Base-by-base conservation (phyloP, 2,329 filamentous ascomycete species). In the Lecanicillium sp. region DNA sequence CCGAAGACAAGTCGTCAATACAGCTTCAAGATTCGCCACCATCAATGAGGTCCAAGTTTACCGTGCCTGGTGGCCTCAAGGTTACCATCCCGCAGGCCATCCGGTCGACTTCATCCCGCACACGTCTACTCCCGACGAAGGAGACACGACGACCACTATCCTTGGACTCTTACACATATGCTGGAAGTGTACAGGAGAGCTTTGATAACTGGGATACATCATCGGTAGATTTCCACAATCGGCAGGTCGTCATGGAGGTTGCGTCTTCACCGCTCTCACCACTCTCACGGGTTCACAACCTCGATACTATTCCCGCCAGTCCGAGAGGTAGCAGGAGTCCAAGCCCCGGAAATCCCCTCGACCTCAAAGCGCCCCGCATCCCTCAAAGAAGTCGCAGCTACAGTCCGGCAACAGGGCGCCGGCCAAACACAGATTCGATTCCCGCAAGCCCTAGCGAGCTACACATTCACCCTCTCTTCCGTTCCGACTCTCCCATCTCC, bases 141-240 rank as follows among this genome's bases (percentile, higher is more conserved):
- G 62, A 67, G 37, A 64, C 60, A 17, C 60, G 61, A 17, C 63
- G 72, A 17, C 56, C 66, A 3, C 48, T 60, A 6, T 79, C 77
- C 1, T 54, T 72, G 9, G 70, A 74, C 5, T 72, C 71, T 0
- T 56, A 51, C 29, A 44, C 52, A 7, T 56, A 60, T 33, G 55
- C 55, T 13, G 58, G 58, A 28, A 61, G 60, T 27, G 50, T 55
- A 12, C 72, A 74, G n/a, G 79, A 84, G 44, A 74, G 76, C 2
- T 87, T 87, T 50, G 83, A 87, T 49, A 79, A 73, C 3, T 87
- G 84, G 84, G 82, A 87, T 51, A 85, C 80, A 0, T 84, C 80
- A 1, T 67, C 69, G 1, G 78, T 86, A 3, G 80, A 82, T 48
- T 61, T 73, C 3, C 74, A 80, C 46, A 74, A 71, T 47, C 71